A percentile compares a stretch with the other conserved stretches of the same genome.
These are phyloP conservation scores for Sarcodon sp. DNA, from an alignment of 768 basidiomycete genomes.

Conservation along the genomic window DNA sequence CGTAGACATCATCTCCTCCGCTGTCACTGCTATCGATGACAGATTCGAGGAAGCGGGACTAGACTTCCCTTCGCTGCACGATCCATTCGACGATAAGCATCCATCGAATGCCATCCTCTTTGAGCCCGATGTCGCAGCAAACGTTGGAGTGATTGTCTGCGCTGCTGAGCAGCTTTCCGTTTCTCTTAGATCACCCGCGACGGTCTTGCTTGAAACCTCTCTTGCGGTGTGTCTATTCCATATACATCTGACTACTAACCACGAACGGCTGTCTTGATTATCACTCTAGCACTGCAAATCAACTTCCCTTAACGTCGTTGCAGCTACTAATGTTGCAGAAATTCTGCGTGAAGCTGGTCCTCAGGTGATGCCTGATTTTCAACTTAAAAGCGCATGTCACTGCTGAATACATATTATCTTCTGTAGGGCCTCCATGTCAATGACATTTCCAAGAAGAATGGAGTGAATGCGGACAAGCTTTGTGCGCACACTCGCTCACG, in stretches of 20 bases:
- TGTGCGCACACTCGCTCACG: slow-evolving; percentile 6
- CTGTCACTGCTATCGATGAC: no score
- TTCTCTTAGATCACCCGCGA: not conserved
- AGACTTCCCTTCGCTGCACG: not conserved
- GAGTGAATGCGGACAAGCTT: slow-evolving; percentile 13
- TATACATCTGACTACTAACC: not conserved
- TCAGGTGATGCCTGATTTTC: slow-evolving; percentile 7
- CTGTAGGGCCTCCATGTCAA: slow-evolving; percentile 16
- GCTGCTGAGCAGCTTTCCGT: not conserved
- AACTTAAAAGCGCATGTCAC: not conserved
- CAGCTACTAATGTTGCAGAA: slow-evolving; percentile 15
- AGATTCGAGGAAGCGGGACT: no score
- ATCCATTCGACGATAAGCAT: not conserved
- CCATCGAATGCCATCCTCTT: not conserved
- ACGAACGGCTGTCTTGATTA: no score
- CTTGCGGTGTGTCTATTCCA: not conserved
- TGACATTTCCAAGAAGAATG: slow-evolving; percentile 13
- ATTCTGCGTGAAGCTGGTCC: slow-evolving; percentile 18
- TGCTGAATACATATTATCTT: not conserved
- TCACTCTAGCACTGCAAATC: slow-evolving; percentile 9
- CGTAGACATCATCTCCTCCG: no score
- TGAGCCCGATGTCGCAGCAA: not conserved
- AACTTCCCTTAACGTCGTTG: slow-evolving; percentile 11
- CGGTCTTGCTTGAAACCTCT: not conserved
- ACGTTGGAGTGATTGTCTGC: not conserved